Evolutionary conservation across 1,284 basidiomycete species (phyloP).

Genomic region (Cutaneotrichosporon arboriforme): DNA sequence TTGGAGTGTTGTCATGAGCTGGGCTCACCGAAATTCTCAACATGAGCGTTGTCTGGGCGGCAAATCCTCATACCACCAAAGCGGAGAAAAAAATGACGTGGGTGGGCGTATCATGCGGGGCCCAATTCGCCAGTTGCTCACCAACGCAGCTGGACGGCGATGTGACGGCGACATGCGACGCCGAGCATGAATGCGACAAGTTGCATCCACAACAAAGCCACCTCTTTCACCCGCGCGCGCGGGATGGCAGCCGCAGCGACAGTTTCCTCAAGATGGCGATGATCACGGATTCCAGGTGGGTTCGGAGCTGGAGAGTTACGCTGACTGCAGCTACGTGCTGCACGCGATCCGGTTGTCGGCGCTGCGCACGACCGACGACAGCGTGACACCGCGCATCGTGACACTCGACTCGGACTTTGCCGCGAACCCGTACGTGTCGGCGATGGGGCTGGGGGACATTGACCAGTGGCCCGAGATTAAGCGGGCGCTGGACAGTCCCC

Average conservation of each 20-base stretch:
- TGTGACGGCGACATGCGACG: too few relatives aligned
- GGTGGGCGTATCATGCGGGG: constrained; percentile 4
- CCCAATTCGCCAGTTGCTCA: too few relatives aligned
- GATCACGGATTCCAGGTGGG: constrained; percentile 43
- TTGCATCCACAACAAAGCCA: too few relatives aligned
- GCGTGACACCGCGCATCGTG: constrained; percentile 71
- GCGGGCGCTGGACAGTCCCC: constrained; percentile 46
- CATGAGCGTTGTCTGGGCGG: too few relatives aligned
- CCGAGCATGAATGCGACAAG: too few relatives aligned
- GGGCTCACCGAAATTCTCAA: too few relatives aligned
- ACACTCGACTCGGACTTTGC: constrained; percentile 59
- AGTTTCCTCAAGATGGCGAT: constrained; percentile 36
- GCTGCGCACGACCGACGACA: constrained; percentile 78
- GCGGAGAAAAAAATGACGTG: constrained; percentile 3
- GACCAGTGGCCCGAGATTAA: constrained; percentile 78
- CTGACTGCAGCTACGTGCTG: constrained; percentile 64
- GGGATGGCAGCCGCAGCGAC: too few relatives aligned
- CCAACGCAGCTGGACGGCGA: too few relatives aligned
- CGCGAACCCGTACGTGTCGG: constrained; percentile 72
- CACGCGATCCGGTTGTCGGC: constrained; percentile 79
- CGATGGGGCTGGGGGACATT: constrained; percentile 67
- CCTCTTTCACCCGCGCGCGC: too few relatives aligned
- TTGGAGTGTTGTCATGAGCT: too few relatives aligned
- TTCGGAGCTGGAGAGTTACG: not conserved
- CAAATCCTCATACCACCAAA: too few relatives aligned